Percentiles rank a stretch among this genome's conserved stretches.
Evolutionary conservation across 306 rosid species (phyloP).

Genomic region (Gastrolobium villosum): DNA sequence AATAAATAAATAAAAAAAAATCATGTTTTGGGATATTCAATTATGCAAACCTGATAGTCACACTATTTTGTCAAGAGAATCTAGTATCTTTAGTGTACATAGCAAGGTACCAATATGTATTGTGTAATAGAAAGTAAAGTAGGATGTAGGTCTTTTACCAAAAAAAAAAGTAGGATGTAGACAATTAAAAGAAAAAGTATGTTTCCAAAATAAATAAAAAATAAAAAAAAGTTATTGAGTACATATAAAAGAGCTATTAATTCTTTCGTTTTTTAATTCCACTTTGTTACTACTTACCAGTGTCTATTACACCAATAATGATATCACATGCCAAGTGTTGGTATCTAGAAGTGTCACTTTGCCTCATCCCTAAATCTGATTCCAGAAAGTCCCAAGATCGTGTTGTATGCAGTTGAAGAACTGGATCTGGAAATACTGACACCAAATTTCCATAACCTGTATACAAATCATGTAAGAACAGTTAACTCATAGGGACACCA

Average conservation of each 20-base stretch:
- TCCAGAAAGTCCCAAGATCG: constrained; percentile 96
- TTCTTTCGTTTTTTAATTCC: too few relatives aligned
- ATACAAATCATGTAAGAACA: neutral
- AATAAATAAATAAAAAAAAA: too few relatives aligned
- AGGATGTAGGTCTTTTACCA: too few relatives aligned
- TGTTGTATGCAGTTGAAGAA: constrained; percentile 79
- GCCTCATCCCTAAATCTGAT: constrained; percentile 54
- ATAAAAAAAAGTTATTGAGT: neutral
- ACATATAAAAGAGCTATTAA: neutral
- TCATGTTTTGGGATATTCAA: too few relatives aligned
- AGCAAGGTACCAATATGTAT: too few relatives aligned
- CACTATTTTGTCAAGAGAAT: too few relatives aligned
- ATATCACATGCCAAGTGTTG: constrained; percentile 57
- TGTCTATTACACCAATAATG: constrained; percentile 82
- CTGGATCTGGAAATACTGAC: constrained; percentile 78
- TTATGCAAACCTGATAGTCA: too few relatives aligned
- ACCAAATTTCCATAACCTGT: constrained; percentile 70
- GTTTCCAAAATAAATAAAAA: neutral
- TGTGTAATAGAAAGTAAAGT: neutral
- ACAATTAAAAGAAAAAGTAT: too few relatives aligned
- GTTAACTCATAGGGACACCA: constrained; percentile 24
- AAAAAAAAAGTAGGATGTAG: neutral
- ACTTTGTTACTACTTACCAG: constrained; percentile 56
- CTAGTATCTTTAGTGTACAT: too few relatives aligned
- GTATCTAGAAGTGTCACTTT: neutral